Percentiles rank a stretch among this genome's conserved stretches.
Evolutionary conservation across 495 filamentous ascomycete species (phyloP).

Genomic region (Neurospora intermedia): DNA sequence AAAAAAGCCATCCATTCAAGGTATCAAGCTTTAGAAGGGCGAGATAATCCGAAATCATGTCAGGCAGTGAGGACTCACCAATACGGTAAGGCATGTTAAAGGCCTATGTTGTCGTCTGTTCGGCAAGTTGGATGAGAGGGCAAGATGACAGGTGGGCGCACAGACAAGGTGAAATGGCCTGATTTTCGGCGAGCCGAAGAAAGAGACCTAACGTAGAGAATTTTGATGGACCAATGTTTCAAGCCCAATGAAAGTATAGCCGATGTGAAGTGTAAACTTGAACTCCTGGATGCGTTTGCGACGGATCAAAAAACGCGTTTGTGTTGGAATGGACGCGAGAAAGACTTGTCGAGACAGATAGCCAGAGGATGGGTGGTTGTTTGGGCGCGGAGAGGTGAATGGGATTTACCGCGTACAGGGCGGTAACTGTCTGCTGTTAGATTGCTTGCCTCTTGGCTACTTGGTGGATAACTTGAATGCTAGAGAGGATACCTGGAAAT

Average conservation of each 20-base stretch:
- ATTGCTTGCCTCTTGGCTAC: not conserved
- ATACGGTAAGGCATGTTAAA: constrained; percentile 26
- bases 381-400: not conserved
- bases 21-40: not conserved
- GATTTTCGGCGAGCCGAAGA: not conserved
- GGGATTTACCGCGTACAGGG: not conserved
- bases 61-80: constrained; percentile 16
- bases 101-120: not conserved
- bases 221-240: not conserved
- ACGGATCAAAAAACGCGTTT: not conserved
- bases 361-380: not conserved
- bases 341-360: not conserved
- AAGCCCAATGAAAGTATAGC: not conserved
- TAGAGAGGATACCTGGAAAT: not conserved
- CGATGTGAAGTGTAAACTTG: not conserved
- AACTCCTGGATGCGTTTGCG: not conserved
- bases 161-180: not conserved
- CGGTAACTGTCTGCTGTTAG: not conserved
- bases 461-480: not conserved
- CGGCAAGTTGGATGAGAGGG: not conserved
- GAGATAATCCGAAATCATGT: not conserved
- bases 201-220: no score
- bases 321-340: not conserved
- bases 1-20: no score
- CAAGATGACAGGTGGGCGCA: not conserved